Conservation (phyloP, 108 stramenopile species). For the Cyclotella cryptica region DNA sequence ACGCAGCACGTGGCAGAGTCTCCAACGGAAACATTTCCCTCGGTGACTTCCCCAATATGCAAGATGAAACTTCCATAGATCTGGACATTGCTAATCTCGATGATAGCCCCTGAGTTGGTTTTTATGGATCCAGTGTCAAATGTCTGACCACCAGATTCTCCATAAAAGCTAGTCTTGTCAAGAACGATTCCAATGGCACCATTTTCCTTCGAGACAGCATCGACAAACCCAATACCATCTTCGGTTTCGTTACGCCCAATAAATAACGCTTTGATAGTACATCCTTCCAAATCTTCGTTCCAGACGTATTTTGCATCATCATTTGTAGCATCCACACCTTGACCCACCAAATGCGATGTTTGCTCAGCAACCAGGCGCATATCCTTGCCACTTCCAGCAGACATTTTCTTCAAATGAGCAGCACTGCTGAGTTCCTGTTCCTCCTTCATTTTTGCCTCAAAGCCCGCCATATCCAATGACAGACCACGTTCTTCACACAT, state of each 20-base stretch:
- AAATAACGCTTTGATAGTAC: constrained; percentile 88
- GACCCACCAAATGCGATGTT: constrained; percentile 86
- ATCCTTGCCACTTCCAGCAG: constrained; percentile 91
- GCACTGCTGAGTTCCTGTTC: constrained; percentile 83
- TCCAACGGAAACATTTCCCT: constrained; percentile 81
- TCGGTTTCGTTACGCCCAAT: constrained; percentile 91
- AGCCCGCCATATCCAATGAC: constrained; percentile 91
- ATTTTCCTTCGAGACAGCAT: constrained; percentile 68
- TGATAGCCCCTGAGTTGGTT: constrained; percentile 50
- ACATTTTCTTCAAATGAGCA: constrained; percentile 81
- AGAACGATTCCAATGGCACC: constrained; percentile 92
- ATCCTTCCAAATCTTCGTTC: constrained; percentile 79
- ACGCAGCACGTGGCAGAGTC: constrained; percentile 87
- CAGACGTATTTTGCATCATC: constrained; percentile 91
- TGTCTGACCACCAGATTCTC: constrained; percentile 97
- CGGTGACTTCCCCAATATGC: constrained; percentile 84
- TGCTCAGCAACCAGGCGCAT: constrained; percentile 98
- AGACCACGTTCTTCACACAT: constrained; percentile 99
- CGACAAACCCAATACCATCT: constrained; percentile 89
- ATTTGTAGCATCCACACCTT: constrained; percentile 83
- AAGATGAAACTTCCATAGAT: constrained; percentile 92
- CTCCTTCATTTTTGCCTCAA: constrained; percentile 90
- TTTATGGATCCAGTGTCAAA: constrained; percentile 91
- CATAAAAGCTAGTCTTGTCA: constrained; percentile 95
- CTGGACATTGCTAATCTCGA: constrained; percentile 88